phyloP scores from a whole-genome alignment of 257 asterid species.

The Solanum corneliomulleri region DNA sequence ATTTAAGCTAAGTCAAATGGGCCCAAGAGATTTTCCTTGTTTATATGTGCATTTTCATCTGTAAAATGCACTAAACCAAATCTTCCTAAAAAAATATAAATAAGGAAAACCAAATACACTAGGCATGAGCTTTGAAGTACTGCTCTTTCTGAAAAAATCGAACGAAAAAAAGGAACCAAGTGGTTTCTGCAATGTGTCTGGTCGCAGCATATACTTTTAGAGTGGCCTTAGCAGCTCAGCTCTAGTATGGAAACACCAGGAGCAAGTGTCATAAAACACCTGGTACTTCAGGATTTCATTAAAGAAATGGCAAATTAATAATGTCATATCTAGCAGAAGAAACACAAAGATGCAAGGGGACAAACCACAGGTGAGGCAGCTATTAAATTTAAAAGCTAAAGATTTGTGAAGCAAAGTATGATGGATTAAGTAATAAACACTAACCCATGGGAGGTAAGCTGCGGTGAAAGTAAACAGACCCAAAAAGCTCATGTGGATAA shows the following conservation, averaged over 20 bases:
- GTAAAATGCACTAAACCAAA: neutral
- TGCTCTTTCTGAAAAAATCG: neutral
- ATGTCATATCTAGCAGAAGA: neutral
- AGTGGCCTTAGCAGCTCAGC: neutral
- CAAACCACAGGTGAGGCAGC: neutral
- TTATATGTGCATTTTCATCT: neutral
- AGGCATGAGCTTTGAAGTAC: neutral
- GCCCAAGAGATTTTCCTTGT: neutral
- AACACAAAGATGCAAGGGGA: neutral
- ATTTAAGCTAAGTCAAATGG: too few relatives aligned
- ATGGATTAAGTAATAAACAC: conserved; percentile 9
- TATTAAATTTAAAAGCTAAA: neutral
- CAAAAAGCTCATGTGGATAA: conserved; percentile 95
- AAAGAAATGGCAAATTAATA: neutral
- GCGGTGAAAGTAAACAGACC: conserved; percentile 98
- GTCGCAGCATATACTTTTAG: neutral
- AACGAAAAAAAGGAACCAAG: neutral
- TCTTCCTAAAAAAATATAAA: neutral
- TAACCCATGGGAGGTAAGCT: conserved; percentile 98
- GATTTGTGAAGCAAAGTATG: neutral
- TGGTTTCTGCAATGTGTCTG: neutral
- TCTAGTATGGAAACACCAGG: neutral
- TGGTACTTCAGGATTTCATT: neutral
- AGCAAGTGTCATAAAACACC: neutral
- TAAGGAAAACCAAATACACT: neutral